Base-by-base conservation (phyloP, 306 rosid genomes). In the Astragalus membranaceus region DNA sequence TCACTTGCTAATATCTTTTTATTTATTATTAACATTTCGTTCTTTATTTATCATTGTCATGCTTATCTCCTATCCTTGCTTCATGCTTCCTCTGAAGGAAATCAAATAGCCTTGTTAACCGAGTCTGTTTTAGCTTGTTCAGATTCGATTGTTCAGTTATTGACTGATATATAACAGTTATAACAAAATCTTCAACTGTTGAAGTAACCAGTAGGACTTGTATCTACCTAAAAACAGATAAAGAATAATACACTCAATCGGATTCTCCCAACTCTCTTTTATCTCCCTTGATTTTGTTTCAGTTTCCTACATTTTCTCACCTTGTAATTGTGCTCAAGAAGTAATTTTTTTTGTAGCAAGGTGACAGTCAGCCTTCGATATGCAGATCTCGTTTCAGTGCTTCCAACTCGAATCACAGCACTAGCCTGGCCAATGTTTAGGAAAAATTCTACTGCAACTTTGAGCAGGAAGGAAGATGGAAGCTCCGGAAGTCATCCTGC, bases 361-460 rank as follows among this genome's bases (percentile, higher is more conserved):
- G 85, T 94, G 66, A 84, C 96, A 8, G 89, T 94, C 35, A 83
- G 88, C 74, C 96, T 94, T 67, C 83, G 92, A 76, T 90, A 94
- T 54, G 85, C 87, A 0, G 96, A 90, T 83, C 96, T 90, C 55
- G 68, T 85, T 73, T 80, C 83, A 5, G 89, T 90, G 39, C 96
- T 87, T 72, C 96, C 98, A 50, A 65, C 88, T 67, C 79, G 82
- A 70, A 84, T 84, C 70, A 58, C 84, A 12, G 98, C 87, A 55
- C 80, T 90, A 69, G 97, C 91, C 47, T 90, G 94, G 96, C 98
- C 95, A 35, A 52, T 78, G 58, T 64, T 71, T 16, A 81, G 84
- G 83, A 90, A 85, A 83, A 84, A 29, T 68, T 67, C 78, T 29
- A 17, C 56, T 33, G 43, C 79, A 59, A 60, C 81, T 44, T 54